A percentile compares a stretch with the other conserved stretches of the same genome.
Conservation (phyloP, 1,284 basidiomycete species). For the Moesziomyces parantarcticus region DNA sequence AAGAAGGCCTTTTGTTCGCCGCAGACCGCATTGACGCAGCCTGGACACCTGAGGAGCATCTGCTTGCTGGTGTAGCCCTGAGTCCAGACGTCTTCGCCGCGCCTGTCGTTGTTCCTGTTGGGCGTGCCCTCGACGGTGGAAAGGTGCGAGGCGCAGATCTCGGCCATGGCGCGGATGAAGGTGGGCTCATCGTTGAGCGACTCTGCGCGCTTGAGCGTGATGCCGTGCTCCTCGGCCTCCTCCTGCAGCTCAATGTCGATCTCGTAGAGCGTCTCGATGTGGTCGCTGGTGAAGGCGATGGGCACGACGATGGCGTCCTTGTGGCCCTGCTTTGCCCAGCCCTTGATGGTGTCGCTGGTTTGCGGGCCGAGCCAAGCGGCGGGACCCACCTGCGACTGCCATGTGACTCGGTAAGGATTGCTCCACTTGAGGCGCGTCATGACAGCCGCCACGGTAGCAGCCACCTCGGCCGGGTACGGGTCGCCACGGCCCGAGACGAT, state of each 20-base stretch:
- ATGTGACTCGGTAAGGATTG: constrained; percentile 83
- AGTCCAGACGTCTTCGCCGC: constrained; percentile 53
- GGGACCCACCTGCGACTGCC: constrained; percentile 98
- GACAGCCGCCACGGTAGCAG: constrained; percentile 76
- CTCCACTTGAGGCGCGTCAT: constrained; percentile 64
- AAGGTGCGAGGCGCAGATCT: constrained; percentile 87
- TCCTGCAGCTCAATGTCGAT: constrained; percentile 92
- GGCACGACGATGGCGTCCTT: constrained; percentile 91
- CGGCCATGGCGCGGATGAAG: constrained; percentile 94
- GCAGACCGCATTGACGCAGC: constrained; percentile 89
- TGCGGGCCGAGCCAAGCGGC: constrained; percentile 99
- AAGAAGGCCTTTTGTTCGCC: constrained; percentile 90
- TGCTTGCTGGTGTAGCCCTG: constrained; percentile 76
- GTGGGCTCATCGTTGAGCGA: constrained; percentile 98
- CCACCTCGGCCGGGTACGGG: constrained; percentile 95
- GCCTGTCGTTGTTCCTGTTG: constrained; percentile 30
- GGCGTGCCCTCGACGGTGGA: constrained; percentile 32
- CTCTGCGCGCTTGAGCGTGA: constrained; percentile 88
- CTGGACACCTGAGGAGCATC: constrained; percentile 88
- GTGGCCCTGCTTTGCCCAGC: constrained; percentile 85
- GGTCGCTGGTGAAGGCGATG: constrained; percentile 98
- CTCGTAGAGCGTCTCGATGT: constrained; percentile 98
- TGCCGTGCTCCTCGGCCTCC: constrained; percentile 82
- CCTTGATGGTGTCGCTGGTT: constrained; percentile 90
- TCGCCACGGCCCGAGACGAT: constrained; percentile 79